These are phyloP conservation scores for Sphagnurus paluster DNA, from an alignment of 1,284 basidiomycete species.

Conservation along the genomic window DNA sequence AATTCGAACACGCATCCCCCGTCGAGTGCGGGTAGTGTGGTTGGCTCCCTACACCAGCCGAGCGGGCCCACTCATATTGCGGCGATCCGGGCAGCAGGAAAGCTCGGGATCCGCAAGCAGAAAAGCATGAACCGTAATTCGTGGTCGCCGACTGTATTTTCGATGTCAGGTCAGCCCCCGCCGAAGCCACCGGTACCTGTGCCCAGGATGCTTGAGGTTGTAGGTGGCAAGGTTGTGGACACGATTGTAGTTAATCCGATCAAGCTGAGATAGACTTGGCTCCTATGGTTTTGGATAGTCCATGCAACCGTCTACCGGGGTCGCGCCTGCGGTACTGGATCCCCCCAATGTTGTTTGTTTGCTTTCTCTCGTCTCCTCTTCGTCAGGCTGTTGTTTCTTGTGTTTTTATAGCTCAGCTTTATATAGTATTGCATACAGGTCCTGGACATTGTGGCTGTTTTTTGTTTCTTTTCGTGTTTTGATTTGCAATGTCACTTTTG, in stretches of 20 bases:
- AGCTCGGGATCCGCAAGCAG: slow-evolving; percentile 55
- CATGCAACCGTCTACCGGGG: too few relatives aligned
- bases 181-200: background rate
- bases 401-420: slow-evolving; percentile 3
- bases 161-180: slow-evolving; percentile 5
- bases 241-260: slow-evolving; percentile 19
- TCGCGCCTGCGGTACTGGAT: background rate
- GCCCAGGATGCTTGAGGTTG: background rate
- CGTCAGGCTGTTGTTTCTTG: slow-evolving; percentile 6
- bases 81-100: slow-evolving; percentile 58
- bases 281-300: background rate
- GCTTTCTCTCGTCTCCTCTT: background rate
- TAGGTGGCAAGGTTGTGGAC: background rate
- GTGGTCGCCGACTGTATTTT: slow-evolving; percentile 40
- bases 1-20: too few relatives aligned
- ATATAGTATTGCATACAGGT: background rate
- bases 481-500: slow-evolving; percentile 2
- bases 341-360: background rate
- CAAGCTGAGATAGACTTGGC: slow-evolving; percentile 2
- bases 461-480: too few relatives aligned
- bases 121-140: slow-evolving; percentile 56
- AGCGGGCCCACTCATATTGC: slow-evolving; percentile 26
- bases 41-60: too few relatives aligned
- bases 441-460: slow-evolving; percentile 7
- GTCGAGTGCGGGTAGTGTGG: slow-evolving; percentile 23